These are phyloP conservation scores for Multifurca ochricompacta DNA, from an alignment of 768 basidiomycete genomes.

Conservation along the genomic window DNA sequence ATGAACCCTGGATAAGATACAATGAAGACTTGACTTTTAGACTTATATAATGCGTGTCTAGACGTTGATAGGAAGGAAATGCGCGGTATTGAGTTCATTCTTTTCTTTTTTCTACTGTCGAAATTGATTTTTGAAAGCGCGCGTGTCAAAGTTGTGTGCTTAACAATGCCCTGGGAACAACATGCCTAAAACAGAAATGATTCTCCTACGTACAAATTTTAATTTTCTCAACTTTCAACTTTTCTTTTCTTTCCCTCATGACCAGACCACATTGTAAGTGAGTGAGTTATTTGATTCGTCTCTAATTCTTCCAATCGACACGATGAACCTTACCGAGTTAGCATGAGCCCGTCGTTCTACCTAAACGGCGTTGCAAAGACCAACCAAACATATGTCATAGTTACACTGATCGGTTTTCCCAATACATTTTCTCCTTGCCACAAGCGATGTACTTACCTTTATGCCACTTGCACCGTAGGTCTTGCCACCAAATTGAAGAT, in stretches of 20 bases:
- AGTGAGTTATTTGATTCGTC: slow-evolving; percentile 16
- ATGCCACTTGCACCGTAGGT: background rate
- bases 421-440: slow-evolving; percentile 16
- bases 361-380: slow-evolving; percentile 49
- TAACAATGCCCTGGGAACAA: no score
- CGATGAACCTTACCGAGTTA: slow-evolving; percentile 50
- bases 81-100: background rate
- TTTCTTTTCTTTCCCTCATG: no score
- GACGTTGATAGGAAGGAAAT: background rate
- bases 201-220: no score
- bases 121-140: background rate
- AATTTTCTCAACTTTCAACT: no score
- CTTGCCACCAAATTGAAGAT: background rate
- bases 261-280: no score
- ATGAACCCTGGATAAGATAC: background rate
- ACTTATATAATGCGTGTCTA: background rate
- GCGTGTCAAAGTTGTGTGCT: background rate
- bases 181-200: slow-evolving; percentile 24
- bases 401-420: slow-evolving; percentile 71
- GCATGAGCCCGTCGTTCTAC: slow-evolving; percentile 45
- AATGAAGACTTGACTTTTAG: background rate
- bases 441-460: slow-evolving; percentile 1
- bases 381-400: slow-evolving; percentile 72
- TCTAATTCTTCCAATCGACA: slow-evolving; percentile 29
- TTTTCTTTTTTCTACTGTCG: no score